A percentile compares a stretch with the other conserved stretches of the same genome.
phyloP scores from a whole-genome alignment of 2,329 filamentous ascomycete genomes.

The Talaromyces sp. region DNA sequence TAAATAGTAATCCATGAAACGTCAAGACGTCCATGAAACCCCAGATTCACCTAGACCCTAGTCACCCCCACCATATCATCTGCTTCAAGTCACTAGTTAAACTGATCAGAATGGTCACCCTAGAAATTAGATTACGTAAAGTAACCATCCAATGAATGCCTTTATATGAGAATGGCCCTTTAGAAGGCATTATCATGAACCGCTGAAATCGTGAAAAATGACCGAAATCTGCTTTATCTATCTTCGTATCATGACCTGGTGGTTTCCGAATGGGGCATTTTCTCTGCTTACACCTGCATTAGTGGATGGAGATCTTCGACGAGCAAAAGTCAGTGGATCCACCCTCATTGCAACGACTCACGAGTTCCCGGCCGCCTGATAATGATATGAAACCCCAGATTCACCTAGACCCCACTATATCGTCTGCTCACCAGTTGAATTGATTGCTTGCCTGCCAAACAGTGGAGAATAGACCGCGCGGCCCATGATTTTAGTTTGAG shows the following conservation, averaged over 20 bases:
- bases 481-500: neutral
- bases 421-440: too few relatives aligned
- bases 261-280: neutral
- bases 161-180: too few relatives aligned
- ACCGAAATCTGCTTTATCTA: too few relatives aligned
- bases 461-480: neutral
- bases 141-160: too few relatives aligned
- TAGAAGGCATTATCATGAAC: too few relatives aligned
- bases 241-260: too few relatives aligned
- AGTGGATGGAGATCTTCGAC: neutral
- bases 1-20: neutral
- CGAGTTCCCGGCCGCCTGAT: neutral
- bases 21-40: neutral
- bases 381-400: too few relatives aligned
- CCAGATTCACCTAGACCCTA: neutral
- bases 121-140: neutral
- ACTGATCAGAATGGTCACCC: neutral
- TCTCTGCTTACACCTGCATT: neutral
- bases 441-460: neutral
- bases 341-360: neutral
- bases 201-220: too few relatives aligned
- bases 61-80: neutral
- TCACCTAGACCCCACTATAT: too few relatives aligned
- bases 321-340: neutral
- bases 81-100: neutral